phyloP scores from a whole-genome alignment of 352 stramenopile species.

The Peronospora tabacina region DNA sequence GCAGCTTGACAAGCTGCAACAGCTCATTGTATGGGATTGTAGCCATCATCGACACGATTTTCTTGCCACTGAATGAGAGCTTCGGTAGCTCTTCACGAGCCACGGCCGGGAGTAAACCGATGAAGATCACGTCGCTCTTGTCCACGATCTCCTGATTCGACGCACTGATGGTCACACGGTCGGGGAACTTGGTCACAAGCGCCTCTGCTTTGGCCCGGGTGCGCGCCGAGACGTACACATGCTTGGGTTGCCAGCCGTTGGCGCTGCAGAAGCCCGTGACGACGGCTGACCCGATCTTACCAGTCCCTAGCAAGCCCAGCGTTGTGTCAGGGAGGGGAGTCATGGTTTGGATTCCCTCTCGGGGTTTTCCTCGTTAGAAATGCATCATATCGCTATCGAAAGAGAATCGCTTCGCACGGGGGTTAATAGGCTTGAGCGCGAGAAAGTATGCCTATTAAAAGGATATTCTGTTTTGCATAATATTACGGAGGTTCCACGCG shows the following conservation, averaged over 20 bases:
- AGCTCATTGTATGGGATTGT: slow-evolving; percentile 84
- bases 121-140: slow-evolving; percentile 74
- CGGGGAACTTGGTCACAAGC: slow-evolving; percentile 59
- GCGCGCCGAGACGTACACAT: slow-evolving; percentile 62
- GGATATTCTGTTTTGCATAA: too few species aligned
- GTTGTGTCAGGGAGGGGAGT: slow-evolving; percentile 45
- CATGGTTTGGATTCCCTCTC: slow-evolving; percentile 22
- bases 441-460: too few species aligned
- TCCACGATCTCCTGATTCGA: slow-evolving; percentile 82
- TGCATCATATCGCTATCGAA: too few species aligned
- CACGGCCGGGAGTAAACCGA: slow-evolving; percentile 67
- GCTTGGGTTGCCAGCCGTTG: slow-evolving; percentile 66
- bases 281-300: slow-evolving; percentile 83
- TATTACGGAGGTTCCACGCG: too few species aligned
- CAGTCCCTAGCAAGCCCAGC: slow-evolving; percentile 72
- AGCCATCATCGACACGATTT: slow-evolving; percentile 86
- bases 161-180: slow-evolving; percentile 50
- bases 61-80: slow-evolving; percentile 52
- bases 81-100: slow-evolving; percentile 61
- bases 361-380: too few species aligned
- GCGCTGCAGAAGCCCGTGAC: slow-evolving; percentile 75
- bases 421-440: too few species aligned
- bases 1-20: slow-evolving; percentile 56
- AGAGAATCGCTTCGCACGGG: too few species aligned
- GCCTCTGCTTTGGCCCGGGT: slow-evolving; percentile 71